A percentile compares a stretch with the other conserved stretches of the same genome.
Conservation (phyloP, 441 rosid species). For the Hura crepitans region DNA sequence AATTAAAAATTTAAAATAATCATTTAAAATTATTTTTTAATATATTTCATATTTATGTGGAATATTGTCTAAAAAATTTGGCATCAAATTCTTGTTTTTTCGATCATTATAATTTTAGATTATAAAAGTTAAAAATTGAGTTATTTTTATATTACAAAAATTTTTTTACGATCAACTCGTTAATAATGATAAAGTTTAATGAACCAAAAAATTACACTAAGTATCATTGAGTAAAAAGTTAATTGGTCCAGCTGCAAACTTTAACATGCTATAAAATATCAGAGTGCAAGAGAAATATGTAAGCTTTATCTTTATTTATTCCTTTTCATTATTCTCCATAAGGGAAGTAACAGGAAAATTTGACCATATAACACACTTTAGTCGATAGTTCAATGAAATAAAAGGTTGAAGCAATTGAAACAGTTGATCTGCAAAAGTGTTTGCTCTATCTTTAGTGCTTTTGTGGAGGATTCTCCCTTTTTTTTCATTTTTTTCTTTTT, state of each 20-base stretch:
- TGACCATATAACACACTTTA: slow-evolving; percentile 21
- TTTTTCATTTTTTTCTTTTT: not conserved
- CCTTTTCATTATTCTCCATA: not conserved
- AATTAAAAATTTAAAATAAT: too few relatives aligned
- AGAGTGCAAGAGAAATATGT: not conserved
- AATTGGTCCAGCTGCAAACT: not conserved
- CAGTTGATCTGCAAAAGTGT: slow-evolving; percentile 29
- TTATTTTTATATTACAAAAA: too few relatives aligned
- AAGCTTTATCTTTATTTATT: not conserved
- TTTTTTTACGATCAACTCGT: too few relatives aligned
- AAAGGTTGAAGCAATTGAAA: slow-evolving; percentile 25
- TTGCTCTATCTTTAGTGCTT: slow-evolving; percentile 25
- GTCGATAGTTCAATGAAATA: slow-evolving; percentile 23
- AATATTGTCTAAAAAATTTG: too few relatives aligned
- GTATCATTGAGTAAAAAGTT: not conserved
- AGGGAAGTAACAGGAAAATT: slow-evolving; percentile 24
- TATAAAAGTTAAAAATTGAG: too few relatives aligned
- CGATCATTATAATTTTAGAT: too few relatives aligned
- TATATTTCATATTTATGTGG: too few relatives aligned
- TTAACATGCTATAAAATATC: not conserved
- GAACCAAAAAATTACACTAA: too few relatives aligned
- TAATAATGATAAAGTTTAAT: too few relatives aligned
- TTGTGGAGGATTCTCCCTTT: slow-evolving; percentile 25
- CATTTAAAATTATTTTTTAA: too few relatives aligned
- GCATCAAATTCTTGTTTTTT: too few relatives aligned